Evolutionary conservation across 164 flowering plant genomes (phyloP), one percentile per base, ranked within the genome.

Genomic region (Saururus chinensis): DNA sequence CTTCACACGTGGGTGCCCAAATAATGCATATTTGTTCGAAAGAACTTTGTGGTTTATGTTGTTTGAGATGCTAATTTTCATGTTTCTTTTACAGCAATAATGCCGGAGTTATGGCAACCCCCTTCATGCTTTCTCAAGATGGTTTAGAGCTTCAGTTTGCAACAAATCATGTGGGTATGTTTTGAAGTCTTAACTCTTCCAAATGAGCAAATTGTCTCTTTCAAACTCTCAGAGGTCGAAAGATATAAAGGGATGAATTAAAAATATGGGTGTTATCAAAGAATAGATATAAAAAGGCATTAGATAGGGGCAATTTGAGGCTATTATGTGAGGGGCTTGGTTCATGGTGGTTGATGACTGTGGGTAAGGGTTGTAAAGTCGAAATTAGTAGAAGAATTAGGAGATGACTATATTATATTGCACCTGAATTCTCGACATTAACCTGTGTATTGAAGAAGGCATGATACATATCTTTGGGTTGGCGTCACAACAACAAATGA

Each of bases 81-180:
- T 53, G 56, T 45, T 45, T 12, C 49, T 9, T 60, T 70, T 20
- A n/a, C 66, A 87, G 95, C 59, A 88, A 88, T 66, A 85, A 88
- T 78, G 95, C 92, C 73, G 92, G 95, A 37, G 65, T 85, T 2
- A 80, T 84, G 89, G 77, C 74, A 7, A 65, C 76, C 4, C 89
- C 92, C 0, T 85, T 72, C 76, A 69, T 20, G 74, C 89, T 88
- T 42, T 84, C 89, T 19, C 61, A 79, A 60, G 95, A 85, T 74
- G 71, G 75, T 42, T 75, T 84, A 55, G 95, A 88, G 64, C 65
- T 84, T 37, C 92, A 84, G 64, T 88, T 88, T 68, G 92, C 92
- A 7, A 88, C 89, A 60, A 88, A 88, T 64, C 84, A 88, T 65
- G 8, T 88, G 53, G 89, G 89, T 84, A 77, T 20, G 63, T 11